Evolutionary conservation across 805 yeast species (phyloP).

Genomic region (Hermanozyma aechmeae): DNA sequence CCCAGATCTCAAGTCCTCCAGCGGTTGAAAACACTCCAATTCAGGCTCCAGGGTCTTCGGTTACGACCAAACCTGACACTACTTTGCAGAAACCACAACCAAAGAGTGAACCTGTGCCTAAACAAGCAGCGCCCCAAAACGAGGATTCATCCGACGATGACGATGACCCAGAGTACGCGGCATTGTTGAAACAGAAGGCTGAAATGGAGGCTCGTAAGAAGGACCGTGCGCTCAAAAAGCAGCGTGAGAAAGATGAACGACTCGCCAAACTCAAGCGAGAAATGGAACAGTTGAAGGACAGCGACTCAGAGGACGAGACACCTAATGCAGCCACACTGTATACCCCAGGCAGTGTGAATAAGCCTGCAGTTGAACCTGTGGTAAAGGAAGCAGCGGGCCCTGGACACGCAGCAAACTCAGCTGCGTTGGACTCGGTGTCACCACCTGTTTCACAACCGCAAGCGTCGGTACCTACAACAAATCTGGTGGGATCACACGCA

Average conservation of each 20-base stretch:
- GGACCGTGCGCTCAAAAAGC: constrained; percentile 40
- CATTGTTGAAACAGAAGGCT: constrained; percentile 34
- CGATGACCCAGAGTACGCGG: constrained; percentile 41
- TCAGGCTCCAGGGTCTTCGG: constrained; percentile 2
- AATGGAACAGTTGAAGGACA: constrained; percentile 42
- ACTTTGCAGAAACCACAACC: not conserved
- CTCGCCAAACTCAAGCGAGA: constrained; percentile 49
- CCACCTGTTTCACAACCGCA: too few species aligned
- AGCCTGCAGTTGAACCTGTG: not conserved
- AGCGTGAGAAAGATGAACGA: constrained; percentile 51
- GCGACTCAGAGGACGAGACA: not conserved
- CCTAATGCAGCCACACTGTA: not conserved
- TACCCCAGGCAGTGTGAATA: not conserved
- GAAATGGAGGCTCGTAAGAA: constrained; percentile 35
- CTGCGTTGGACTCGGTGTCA: too few species aligned
- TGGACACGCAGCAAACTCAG: not conserved
- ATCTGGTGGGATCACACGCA: too few species aligned
- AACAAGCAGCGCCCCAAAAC: constrained; percentile 5
- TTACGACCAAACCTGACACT: not conserved
- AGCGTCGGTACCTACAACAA: too few species aligned
- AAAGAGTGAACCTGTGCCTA: not conserved
- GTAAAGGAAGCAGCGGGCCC: not conserved
- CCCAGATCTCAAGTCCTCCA: too few species aligned
- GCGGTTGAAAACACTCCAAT: constrained; percentile 5
- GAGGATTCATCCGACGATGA: constrained; percentile 22